phyloP scores from a whole-genome alignment of 2,329 filamentous ascomycete genomes.

The Fusarium nematophilum region DNA sequence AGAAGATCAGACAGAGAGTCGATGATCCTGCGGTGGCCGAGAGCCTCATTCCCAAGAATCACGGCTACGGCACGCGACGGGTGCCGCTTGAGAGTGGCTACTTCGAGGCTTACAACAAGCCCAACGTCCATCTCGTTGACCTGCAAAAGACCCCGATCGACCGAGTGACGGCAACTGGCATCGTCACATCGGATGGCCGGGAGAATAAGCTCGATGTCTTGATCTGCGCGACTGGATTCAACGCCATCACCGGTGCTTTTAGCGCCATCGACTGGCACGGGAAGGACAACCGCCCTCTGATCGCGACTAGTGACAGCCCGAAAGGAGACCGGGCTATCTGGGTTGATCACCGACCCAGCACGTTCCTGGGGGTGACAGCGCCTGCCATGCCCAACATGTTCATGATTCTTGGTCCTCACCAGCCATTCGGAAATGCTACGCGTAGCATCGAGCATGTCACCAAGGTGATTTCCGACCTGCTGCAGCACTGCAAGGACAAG shows the following conservation, averaged over 20 bases:
- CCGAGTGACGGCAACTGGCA: conserved; percentile 2
- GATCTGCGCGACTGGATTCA: conserved; percentile 34
- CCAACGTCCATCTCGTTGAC: conserved; percentile 32
- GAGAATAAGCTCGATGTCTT: conserved; percentile 27
- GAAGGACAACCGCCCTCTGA: conserved; percentile 7
- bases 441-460: conserved; percentile 30
- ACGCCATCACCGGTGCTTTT: conserved; percentile 34
- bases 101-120: conserved; percentile 30
- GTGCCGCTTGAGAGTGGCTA: conserved; percentile 34
- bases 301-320: conserved; percentile 18
- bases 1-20: conserved; percentile 27
- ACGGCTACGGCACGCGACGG: conserved; percentile 26
- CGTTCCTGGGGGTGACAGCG: conserved; percentile 15
- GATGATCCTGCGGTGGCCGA: conserved; percentile 17
- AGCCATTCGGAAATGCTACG: conserved; percentile 30
- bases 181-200: conserved; percentile 13
- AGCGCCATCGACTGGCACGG: conserved; percentile 30
- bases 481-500: conserved; percentile 24
- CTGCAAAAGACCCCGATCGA: conserved; percentile 17
- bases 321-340: conserved; percentile 25
- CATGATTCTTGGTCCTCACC: conserved; percentile 36
- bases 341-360: conserved; percentile 26
- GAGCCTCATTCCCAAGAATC: conserved; percentile 22
- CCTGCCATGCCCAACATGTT: conserved; percentile 39
- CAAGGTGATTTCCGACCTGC: conserved; percentile 7